Evolutionary conservation across 345 rosid species (phyloP), one percentile per base, ranked within the genome.

Genomic region (Corchorus olitorius): DNA sequence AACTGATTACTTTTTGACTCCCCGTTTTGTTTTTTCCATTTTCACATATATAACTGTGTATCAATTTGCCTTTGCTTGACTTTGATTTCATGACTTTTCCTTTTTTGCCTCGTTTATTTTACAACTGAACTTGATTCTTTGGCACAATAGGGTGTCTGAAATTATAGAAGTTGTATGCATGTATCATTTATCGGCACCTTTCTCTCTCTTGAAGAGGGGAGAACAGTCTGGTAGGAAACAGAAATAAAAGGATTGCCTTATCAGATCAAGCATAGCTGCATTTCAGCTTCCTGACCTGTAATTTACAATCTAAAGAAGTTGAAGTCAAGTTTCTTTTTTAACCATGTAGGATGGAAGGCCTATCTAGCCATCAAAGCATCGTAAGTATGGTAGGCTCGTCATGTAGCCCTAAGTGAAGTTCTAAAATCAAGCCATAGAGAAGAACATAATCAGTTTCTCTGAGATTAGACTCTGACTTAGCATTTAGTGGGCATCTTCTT

Each of bases 321-420:
- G 70, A 19, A 19, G 43, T 41, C 13, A 14, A 19, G 1, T 43
- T 66, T 66, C 22, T 66, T 33, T 27, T 5, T 22, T 2, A 68
- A 19, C 13, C 43, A 8, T 27, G 19, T 15, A 49, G 41, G 12
- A 22, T 4, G 8, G 49, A 48, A 48, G 55, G 5, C 39, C 22
- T 50, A 50, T 50, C 56, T 17, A 54, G 59, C 8, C 9, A 43
- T 15, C 53, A 20, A 66, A 50, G 58, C 58, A 9, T 7, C 8
- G 11, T 19, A 16, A 19, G 17, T 34, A 43, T 43, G 16, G 4
- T 43, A 10, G 71, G 37, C 53, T n/a, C 4, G 34, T 69, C 33
- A 49, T 34, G 41, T 33, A 74, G 68, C 60, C 67, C 65, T 19
- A 34, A 66, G 73, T 43, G n/a, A 37, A 73, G 62, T 50, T 11